Evolutionary conservation across 108 stramenopile species (phyloP).

Genomic region (Pseudonitzschia multistriata): DNA sequence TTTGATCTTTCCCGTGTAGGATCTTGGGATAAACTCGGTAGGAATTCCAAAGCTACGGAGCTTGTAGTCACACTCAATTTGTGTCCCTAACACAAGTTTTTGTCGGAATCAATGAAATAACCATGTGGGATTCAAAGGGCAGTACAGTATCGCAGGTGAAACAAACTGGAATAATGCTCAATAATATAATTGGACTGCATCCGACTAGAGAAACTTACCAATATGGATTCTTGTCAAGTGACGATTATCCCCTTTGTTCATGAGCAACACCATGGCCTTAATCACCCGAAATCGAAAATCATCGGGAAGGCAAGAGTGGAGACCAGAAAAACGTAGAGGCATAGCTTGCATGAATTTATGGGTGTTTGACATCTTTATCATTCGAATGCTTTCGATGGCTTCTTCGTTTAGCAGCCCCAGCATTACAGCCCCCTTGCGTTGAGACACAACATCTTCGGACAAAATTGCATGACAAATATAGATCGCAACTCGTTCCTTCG

Average conservation of each 20-base stretch:
- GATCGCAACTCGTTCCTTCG: not conserved
- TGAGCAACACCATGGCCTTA: not conserved
- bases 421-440: not conserved
- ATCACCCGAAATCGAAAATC: not conserved
- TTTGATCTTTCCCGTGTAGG: constrained; percentile 11
- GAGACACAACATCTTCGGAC: not conserved
- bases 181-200: not conserved
- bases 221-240: constrained; percentile 8
- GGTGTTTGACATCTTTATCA: not conserved
- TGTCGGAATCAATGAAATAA: no score
- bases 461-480: not conserved
- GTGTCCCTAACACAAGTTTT: constrained; percentile 2
- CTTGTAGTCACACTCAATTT: constrained; percentile 10
- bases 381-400: not conserved
- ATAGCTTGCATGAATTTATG: not conserved
- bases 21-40: constrained; percentile 1
- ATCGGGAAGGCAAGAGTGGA: constrained; percentile 6
- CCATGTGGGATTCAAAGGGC: no score
- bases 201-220: not conserved
- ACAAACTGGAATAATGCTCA: no score
- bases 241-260: not conserved
- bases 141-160: no score
- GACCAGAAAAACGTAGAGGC: constrained; percentile 3
- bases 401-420: constrained; percentile 1
- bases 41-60: constrained; percentile 12